These are phyloP conservation scores for Lichtheimia ornata DNA, from an alignment of 371 early-diverging fungal species.

Conservation along the genomic window DNA sequence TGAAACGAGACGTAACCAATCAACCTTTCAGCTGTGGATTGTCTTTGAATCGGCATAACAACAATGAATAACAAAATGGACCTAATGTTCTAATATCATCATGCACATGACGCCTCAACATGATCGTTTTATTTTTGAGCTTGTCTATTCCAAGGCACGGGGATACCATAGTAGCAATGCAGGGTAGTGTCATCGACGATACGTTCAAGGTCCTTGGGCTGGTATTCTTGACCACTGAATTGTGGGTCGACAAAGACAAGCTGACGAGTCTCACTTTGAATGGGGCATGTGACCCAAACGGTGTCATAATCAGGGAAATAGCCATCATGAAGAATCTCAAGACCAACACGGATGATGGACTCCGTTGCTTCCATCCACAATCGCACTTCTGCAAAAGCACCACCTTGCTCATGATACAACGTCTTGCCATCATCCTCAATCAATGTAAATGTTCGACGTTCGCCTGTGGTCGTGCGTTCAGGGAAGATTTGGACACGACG, in stretches of 20 bases:
- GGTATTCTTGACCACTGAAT: neutral
- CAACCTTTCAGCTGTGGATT: too few relatives aligned
- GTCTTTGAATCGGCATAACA: too few relatives aligned
- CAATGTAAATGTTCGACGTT: slow-evolving; percentile 21
- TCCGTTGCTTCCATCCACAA: slow-evolving; percentile 31
- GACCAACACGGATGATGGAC: slow-evolving; percentile 28
- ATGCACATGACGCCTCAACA: too few relatives aligned
- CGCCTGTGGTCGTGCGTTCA: slow-evolving; percentile 6
- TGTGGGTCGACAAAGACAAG: slow-evolving; percentile 10
- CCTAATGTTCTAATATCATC: too few relatives aligned
- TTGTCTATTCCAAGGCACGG: slow-evolving; percentile 12
- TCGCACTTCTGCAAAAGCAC: slow-evolving; percentile 31
- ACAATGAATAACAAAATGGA: too few relatives aligned
- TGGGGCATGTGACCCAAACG: slow-evolving; percentile 43
- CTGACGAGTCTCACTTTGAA: slow-evolving; percentile 37
- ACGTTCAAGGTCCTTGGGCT: too few relatives aligned
- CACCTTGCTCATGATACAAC: slow-evolving; percentile 33
- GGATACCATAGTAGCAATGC: slow-evolving; percentile 17
- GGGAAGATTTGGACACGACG: slow-evolving; percentile 43
- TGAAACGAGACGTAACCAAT: too few relatives aligned
- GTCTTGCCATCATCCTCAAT: slow-evolving; percentile 48
- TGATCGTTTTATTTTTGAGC: too few relatives aligned
- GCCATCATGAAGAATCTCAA: slow-evolving; percentile 31
- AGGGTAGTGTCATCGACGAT: slow-evolving; percentile 23
- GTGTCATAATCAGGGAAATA: slow-evolving; percentile 43